Conservation (phyloP, 2,329 filamentous ascomycete genomes). For the Botrytis elliptica region DNA sequence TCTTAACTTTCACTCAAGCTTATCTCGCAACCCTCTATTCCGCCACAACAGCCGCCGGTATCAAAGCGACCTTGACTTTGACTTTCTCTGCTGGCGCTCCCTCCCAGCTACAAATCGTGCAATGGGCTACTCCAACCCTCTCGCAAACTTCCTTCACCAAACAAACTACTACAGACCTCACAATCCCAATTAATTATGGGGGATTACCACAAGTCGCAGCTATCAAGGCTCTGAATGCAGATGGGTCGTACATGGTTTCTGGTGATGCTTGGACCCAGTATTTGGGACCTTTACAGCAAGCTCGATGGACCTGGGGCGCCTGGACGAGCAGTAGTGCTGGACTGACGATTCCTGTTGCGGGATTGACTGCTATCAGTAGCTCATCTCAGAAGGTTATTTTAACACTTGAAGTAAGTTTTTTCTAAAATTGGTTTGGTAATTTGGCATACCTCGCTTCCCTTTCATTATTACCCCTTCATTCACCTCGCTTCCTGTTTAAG, state of each 20-base stretch:
- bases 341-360: conserved; percentile 48
- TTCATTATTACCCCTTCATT: not conserved
- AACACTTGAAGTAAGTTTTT: not conserved
- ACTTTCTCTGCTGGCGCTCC: conserved; percentile 52
- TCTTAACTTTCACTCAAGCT: conserved; percentile 48
- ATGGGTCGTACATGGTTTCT: conserved; percentile 49
- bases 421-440: too few species aligned
- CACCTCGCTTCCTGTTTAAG: not conserved
- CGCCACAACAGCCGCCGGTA: conserved; percentile 44
- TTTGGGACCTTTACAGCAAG: conserved; percentile 52
- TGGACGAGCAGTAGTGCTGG: conserved; percentile 51
- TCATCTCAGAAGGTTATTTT: not conserved
- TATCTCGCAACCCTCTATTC: conserved; percentile 50
- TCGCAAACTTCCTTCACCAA: conserved; percentile 23
- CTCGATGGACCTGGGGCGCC: conserved; percentile 47
- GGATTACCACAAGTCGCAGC: conserved; percentile 52
- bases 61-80: conserved; percentile 51
- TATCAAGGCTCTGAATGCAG: conserved; percentile 49
- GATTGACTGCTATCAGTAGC: conserved; percentile 41
- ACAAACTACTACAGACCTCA: conserved; percentile 35
- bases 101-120: conserved; percentile 49
- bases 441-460: not conserved
- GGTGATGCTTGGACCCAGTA: conserved; percentile 55
- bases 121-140: conserved; percentile 49
- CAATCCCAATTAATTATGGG: conserved; percentile 52